Evolutionary conservation across 106 monocot genomes (phyloP).

Genomic region (Dendrobium huoshanense): DNA sequence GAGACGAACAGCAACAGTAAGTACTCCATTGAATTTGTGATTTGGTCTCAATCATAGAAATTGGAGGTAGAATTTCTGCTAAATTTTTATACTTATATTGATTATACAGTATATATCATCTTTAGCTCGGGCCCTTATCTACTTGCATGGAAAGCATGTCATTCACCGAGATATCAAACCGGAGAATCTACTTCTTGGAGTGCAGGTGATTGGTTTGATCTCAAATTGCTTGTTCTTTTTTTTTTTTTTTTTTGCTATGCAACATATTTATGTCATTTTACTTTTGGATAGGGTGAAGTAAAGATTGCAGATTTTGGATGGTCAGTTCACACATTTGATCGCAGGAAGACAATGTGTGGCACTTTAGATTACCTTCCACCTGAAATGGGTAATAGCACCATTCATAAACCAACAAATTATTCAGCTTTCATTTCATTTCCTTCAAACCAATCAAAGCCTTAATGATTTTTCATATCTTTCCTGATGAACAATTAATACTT

Average conservation of each 20-base stretch:
- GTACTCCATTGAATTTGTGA: constrained; percentile 10
- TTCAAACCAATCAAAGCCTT: neutral
- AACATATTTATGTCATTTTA: neutral
- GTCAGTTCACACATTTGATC: constrained; percentile 96
- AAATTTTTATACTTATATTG: neutral
- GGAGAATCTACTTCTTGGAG: constrained; percentile 85
- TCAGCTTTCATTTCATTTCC: neutral
- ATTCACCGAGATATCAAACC: constrained; percentile 99
- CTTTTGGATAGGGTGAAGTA: constrained; percentile 62
- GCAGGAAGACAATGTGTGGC: constrained; percentile 92
- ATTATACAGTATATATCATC: constrained; percentile 76
- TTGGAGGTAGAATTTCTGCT: neutral
- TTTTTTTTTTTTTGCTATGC: too few relatives aligned
- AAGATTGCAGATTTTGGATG: constrained; percentile 99
- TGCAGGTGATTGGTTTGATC: constrained; percentile 42
- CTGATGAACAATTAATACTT: neutral
- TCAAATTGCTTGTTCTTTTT: neutral
- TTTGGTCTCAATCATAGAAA: neutral
- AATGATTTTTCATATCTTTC: neutral
- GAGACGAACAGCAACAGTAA: constrained; percentile 88
- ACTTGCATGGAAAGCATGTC: constrained; percentile 97
- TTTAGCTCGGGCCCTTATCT: constrained; percentile 77
- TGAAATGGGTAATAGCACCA: constrained; percentile 78
- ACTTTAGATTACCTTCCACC: constrained; percentile 97
- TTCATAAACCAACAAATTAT: neutral